Conservation (phyloP, 2,329 filamentous ascomycete species). For the Alternaria sp. region DNA sequence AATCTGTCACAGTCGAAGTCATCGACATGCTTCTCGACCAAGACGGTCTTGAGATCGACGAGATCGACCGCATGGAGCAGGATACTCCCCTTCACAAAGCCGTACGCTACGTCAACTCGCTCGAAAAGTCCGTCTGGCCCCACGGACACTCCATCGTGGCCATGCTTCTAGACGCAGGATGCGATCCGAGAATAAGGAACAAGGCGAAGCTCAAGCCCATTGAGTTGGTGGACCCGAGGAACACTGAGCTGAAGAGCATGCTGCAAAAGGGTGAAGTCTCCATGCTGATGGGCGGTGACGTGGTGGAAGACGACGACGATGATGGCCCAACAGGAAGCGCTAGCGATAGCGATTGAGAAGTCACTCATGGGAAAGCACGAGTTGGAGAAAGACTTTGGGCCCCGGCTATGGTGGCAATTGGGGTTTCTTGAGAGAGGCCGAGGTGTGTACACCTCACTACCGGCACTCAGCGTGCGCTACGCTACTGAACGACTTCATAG, state of each 20-base stretch:
- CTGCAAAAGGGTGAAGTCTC: conserved; percentile 76
- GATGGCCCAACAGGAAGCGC: conserved; percentile 56
- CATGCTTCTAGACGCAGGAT: conserved; percentile 83
- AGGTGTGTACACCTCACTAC: conserved; percentile 7
- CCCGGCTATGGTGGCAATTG: not conserved
- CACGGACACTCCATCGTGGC: conserved; percentile 72
- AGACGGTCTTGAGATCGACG: conserved; percentile 84
- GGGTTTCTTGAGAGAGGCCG: conserved; percentile 7
- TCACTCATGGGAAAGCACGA: not conserved
- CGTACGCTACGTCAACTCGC: conserved; percentile 76
- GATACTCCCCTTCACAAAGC: conserved; percentile 83
- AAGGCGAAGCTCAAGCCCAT: conserved; percentile 73
- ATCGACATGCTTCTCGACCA: conserved; percentile 85
- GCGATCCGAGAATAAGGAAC: conserved; percentile 69
- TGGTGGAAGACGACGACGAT: conserved; percentile 58
- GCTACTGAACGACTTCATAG: conserved; percentile 7
- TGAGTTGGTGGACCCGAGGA: conserved; percentile 76
- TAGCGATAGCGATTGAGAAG: conserved; percentile 52
- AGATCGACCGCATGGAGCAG: conserved; percentile 70
- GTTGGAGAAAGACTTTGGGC: not conserved
- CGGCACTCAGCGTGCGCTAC: conserved; percentile 1
- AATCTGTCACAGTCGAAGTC: conserved; percentile 67
- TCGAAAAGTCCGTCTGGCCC: conserved; percentile 68
- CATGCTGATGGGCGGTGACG: conserved; percentile 55
- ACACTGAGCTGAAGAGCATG: conserved; percentile 65